phyloP scores from a whole-genome alignment of 805 yeast species.

The Saccharomyces jurei region DNA sequence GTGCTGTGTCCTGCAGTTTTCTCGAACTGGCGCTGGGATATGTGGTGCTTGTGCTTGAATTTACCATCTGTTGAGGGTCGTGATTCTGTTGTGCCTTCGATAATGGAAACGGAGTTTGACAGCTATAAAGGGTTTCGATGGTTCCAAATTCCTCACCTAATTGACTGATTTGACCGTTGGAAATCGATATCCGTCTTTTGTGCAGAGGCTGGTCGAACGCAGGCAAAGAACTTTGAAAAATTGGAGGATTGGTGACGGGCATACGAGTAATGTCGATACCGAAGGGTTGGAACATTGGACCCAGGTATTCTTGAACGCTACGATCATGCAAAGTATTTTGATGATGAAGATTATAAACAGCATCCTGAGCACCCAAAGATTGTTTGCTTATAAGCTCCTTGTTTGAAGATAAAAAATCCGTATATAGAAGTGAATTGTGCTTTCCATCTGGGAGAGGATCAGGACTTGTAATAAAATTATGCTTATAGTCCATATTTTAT shows the following conservation, averaged over 20 bases:
- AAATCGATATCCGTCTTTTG: constrained; percentile 62
- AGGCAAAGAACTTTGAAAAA: constrained; percentile 37
- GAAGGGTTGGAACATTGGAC: constrained; percentile 37
- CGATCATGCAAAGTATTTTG: constrained; percentile 22
- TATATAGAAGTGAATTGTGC: not conserved
- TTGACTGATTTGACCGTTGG: constrained; percentile 81
- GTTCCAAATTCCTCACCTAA: constrained; percentile 38
- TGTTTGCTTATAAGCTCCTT: not conserved
- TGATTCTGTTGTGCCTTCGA: not conserved
- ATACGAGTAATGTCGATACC: constrained; percentile 38
- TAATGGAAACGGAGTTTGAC: constrained; percentile 19
- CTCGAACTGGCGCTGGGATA: not conserved
- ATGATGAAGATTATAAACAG: not conserved
- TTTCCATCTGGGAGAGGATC: not conserved
- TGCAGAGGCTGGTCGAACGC: constrained; percentile 24
- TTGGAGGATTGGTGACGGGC: constrained; percentile 40
- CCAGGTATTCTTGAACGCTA: constrained; percentile 31
- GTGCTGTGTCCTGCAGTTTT: not conserved
- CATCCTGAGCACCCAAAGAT: not conserved
- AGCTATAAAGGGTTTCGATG: constrained; percentile 33
- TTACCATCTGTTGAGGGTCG: not conserved
- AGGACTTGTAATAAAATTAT: not conserved
- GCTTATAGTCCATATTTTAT: not conserved
- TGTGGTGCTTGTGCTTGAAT: not conserved
- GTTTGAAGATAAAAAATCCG: not conserved